phyloP scores from a whole-genome alignment of 768 basidiomycete species.

The Mycena haematopus region DNA sequence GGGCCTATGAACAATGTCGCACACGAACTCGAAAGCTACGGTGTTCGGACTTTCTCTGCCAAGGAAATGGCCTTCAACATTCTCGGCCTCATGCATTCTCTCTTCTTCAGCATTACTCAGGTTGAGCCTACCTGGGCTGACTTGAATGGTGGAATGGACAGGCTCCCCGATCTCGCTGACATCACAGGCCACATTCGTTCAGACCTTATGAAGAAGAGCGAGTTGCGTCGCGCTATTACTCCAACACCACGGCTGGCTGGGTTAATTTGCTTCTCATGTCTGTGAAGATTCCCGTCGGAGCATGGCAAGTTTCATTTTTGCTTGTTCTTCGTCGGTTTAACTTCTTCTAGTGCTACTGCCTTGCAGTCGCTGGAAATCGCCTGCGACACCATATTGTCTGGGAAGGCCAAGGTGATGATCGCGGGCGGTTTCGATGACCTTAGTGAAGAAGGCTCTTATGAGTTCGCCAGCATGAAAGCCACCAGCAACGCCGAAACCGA shows the following conservation, averaged over 20 bases:
- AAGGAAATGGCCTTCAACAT: slow-evolving; percentile 99
- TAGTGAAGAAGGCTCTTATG: slow-evolving; percentile 97
- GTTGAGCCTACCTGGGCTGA: no score
- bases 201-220: no score
- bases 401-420: slow-evolving; percentile 99
- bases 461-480: slow-evolving; percentile 99
- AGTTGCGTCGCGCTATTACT: no score
- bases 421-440: slow-evolving; percentile 99
- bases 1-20: no score
- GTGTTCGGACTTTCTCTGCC: slow-evolving; percentile 97
- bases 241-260: slow-evolving; percentile 99
- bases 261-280: slow-evolving; percentile 94
- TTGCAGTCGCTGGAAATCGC: slow-evolving; percentile 98
- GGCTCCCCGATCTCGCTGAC: no score
- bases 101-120: slow-evolving; percentile 99
- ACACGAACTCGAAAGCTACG: slow-evolving; percentile 89
- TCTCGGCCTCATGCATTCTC: slow-evolving; percentile 97
- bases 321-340: slow-evolving; percentile 6
- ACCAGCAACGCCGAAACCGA: slow-evolving; percentile 97
- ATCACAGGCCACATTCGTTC: no score
- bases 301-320: slow-evolving; percentile 67
- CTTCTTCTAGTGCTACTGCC: slow-evolving; percentile 79
- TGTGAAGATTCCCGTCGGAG: slow-evolving; percentile 96
- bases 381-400: slow-evolving; percentile 91
- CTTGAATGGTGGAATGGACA: no score